Conservation (phyloP, 2,329 filamentous ascomycete genomes). For the Pleurostoma richardsiae region DNA sequence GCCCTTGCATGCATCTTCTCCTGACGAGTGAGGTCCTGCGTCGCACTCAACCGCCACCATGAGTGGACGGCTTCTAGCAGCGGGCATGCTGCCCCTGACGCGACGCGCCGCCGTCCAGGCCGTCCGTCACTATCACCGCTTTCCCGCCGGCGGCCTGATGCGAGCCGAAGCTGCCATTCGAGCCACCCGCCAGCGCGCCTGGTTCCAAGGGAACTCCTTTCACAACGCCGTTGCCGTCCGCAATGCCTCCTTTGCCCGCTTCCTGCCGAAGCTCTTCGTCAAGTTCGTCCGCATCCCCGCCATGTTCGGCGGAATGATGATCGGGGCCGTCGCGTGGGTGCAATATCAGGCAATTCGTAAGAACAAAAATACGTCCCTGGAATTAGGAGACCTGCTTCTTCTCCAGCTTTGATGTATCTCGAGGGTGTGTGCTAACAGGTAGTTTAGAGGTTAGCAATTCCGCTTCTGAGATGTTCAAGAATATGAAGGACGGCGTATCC, state of each 20-base stretch:
- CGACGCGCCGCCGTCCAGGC: conserved; percentile 52
- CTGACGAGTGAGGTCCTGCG: not conserved
- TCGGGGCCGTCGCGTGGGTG: conserved; percentile 84
- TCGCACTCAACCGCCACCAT: conserved; percentile 39
- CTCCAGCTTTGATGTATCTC: no score
- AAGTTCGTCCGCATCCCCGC: conserved; percentile 87
- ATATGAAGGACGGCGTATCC: conserved; percentile 66
- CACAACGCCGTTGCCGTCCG: conserved; percentile 69
- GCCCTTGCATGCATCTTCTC: not conserved
- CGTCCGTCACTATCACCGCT: conserved; percentile 60
- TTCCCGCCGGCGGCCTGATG: conserved; percentile 64
- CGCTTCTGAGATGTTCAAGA: conserved; percentile 69
- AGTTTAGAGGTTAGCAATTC: conserved; percentile 66
- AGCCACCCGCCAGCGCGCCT: conserved; percentile 58
- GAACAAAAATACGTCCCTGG: conserved; percentile 18
- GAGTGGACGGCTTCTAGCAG: conserved; percentile 72
- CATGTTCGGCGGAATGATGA: conserved; percentile 82
- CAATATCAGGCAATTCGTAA: conserved; percentile 91
- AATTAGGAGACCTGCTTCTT: no score
- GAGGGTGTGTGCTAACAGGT: conserved; percentile 9
- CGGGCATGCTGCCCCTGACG: conserved; percentile 63
- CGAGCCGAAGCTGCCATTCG: conserved; percentile 60
- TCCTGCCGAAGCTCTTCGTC: conserved; percentile 80
- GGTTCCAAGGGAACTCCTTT: conserved; percentile 77
- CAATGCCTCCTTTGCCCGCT: conserved; percentile 59